Evolutionary conservation across 805 yeast genomes (phyloP).

Genomic region (Wickerhamiella spandovensis): DNA sequence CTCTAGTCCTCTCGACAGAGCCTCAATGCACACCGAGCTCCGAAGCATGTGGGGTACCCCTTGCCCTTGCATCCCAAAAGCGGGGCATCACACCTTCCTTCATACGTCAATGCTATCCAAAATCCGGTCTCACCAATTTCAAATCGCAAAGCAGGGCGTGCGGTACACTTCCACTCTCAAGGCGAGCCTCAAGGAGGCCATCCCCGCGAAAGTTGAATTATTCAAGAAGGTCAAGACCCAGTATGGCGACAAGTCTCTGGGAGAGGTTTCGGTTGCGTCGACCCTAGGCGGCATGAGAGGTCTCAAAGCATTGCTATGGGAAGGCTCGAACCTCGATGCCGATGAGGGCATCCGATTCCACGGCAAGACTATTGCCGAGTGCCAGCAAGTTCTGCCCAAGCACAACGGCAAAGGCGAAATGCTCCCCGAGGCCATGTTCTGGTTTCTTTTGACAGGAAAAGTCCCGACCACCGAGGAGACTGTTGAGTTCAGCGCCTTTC

Average conservation of each 20-base stretch:
- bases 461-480: constrained; percentile 51
- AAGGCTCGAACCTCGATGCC: constrained; percentile 65
- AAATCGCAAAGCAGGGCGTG: neutral
- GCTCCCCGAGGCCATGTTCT: constrained; percentile 52
- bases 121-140: neutral
- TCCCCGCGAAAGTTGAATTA: constrained; percentile 33
- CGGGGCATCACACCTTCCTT: neutral
- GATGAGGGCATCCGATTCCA: constrained; percentile 67
- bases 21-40: neutral
- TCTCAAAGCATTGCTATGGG: constrained; percentile 63
- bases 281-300: constrained; percentile 71
- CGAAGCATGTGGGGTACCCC: neutral
- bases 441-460: constrained; percentile 66
- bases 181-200: constrained; percentile 25
- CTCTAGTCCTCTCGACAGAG: too few species aligned
- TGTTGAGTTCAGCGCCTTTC: constrained; percentile 40
- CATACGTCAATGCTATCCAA: neutral
- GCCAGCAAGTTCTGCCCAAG: constrained; percentile 53
- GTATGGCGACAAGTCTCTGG: constrained; percentile 28
- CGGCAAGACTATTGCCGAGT: constrained; percentile 60
- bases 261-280: constrained; percentile 33
- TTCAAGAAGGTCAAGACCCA: constrained; percentile 30
- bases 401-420: constrained; percentile 43
- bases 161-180: constrained; percentile 19
- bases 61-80: neutral